These are phyloP conservation scores for Panaeolus papilionaceus DNA, from an alignment of 768 basidiomycete genomes.

Conservation along the genomic window DNA sequence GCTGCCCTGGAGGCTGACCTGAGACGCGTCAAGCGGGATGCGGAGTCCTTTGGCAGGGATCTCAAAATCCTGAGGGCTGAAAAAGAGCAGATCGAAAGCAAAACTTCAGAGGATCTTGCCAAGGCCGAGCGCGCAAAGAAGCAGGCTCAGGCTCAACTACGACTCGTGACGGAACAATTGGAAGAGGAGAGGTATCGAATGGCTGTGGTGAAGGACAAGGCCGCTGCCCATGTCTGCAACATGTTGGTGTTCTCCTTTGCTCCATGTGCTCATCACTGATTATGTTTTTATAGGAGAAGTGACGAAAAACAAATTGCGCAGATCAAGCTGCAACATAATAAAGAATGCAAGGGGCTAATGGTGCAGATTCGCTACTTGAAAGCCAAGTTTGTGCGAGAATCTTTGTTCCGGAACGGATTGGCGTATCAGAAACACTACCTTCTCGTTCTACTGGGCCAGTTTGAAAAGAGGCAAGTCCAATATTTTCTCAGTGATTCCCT, in stretches of 20 bases:
- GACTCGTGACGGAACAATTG: slow-evolving; percentile 70
- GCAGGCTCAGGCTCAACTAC: slow-evolving; percentile 70
- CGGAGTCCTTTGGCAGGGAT: slow-evolving; percentile 80
- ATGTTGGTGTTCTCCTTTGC: slow-evolving; percentile 47
- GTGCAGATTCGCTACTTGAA: slow-evolving; percentile 93
- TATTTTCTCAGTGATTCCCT: background rate
- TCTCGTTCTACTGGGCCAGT: slow-evolving; percentile 69
- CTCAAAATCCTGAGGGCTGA: slow-evolving; percentile 69
- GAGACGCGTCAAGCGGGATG: slow-evolving; percentile 74
- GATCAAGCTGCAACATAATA: slow-evolving; percentile 73
- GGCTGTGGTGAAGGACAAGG: slow-evolving; percentile 11
- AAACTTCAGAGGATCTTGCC: slow-evolving; percentile 58
- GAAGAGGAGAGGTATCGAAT: slow-evolving; percentile 51
- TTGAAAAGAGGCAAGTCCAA: slow-evolving; percentile 70
- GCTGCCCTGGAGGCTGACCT: slow-evolving; percentile 75
- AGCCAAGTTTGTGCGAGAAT: slow-evolving; percentile 88
- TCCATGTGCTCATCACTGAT: background rate
- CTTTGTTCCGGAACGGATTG: slow-evolving; percentile 75
- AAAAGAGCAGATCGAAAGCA: slow-evolving; percentile 66
- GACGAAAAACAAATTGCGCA: slow-evolving; percentile 59
- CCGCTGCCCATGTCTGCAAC: slow-evolving; percentile 57
- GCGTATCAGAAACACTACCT: slow-evolving; percentile 91
- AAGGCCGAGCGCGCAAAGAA: slow-evolving; percentile 70
- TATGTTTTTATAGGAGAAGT: slow-evolving; percentile 35
- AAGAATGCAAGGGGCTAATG: slow-evolving; percentile 90